Base-by-base conservation (phyloP, 106 monocot genomes). In the Allium sativum region DNA sequence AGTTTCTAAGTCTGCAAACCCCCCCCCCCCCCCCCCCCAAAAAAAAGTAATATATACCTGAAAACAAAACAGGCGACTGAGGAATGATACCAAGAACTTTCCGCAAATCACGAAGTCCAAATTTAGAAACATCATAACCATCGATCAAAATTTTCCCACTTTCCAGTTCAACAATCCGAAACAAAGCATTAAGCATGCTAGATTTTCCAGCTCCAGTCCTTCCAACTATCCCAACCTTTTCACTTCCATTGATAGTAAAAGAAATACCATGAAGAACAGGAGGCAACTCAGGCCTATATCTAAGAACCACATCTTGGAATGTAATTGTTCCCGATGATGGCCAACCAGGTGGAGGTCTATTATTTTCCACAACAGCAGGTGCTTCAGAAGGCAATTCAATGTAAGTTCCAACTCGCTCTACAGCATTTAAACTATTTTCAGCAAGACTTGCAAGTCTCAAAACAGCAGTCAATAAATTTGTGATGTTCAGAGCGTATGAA, bases 351-450 rank as follows among this genome's bases (percentile, higher is more conserved):
- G 98, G 98, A 31, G 98, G 92, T 53, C 85, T 88, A 51, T 72
- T 88, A 55, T 42, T 76, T 70, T 98, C 85, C 60, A 92, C 80
- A 48, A 98, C 70, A 47, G 68, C 59, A 67, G 88, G 88, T 53
- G 98, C 98, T 76, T 98, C 98, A 55, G 98, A 79, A 71, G 84
- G 82, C 58, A 88, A 75, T 7, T 98, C 98, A 44, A 88, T 83
- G 53, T 98, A 98, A 16, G 79, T 92, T 42, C 98, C 98, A 40
- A 92, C 72, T 48, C 96, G 65, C 55, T 98, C 98, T 41, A 98
- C 98, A 67, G 98, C 87, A 85, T 98, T 98, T 66, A 98, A 76
- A 72, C 98, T 98, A 57, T 98, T 98, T 78, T 98, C 98, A 52
- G 92, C 98, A 52, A 98, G 78, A 75, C 98, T 98, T 56, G 98